Conservation (phyloP, 2,329 filamentous ascomycete species). For the Fusarium gaditjirri region DNA sequence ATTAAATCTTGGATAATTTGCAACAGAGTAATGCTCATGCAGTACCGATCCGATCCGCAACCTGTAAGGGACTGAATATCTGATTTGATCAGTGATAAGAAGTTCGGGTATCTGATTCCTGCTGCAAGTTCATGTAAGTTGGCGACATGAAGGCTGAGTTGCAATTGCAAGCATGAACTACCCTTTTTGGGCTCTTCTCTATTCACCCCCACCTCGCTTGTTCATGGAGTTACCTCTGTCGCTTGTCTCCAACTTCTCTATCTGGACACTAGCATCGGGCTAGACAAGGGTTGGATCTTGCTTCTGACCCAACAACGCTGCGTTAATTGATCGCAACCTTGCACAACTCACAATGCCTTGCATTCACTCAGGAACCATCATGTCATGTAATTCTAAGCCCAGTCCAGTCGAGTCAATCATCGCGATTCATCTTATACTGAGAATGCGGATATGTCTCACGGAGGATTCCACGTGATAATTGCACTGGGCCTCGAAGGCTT, state of each 20-base stretch:
- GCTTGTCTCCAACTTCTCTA: constrained; percentile 34
- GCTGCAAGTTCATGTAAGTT: constrained; percentile 7
- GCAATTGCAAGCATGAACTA: constrained; percentile 35
- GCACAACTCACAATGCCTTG: constrained; percentile 32
- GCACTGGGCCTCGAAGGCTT: constrained; percentile 17
- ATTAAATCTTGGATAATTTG: constrained; percentile 17
- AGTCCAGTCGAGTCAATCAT: constrained; percentile 6
- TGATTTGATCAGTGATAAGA: neutral
- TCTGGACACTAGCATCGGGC: constrained; percentile 39
- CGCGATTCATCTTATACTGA: constrained; percentile 1
- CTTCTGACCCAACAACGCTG: constrained; percentile 37
- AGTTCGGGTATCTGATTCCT: constrained; percentile 18
- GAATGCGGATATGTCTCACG: constrained; percentile 24
- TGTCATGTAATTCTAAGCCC: constrained; percentile 12
- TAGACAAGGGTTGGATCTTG: constrained; percentile 40
- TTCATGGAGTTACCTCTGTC: constrained; percentile 12
- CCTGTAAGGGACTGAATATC: constrained; percentile 28
- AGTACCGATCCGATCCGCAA: constrained; percentile 9
- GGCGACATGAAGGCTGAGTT: constrained; percentile 11
- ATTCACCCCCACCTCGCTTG: constrained; percentile 30
- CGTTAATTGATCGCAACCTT: constrained; percentile 34
- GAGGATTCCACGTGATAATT: constrained; percentile 5
- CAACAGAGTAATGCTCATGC: constrained; percentile 9
- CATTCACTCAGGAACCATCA: constrained; percentile 27
- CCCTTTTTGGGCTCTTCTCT: constrained; percentile 8